These are phyloP conservation scores for Acmispon strigosus DNA, from an alignment of 306 rosid genomes.

Conservation along the genomic window DNA sequence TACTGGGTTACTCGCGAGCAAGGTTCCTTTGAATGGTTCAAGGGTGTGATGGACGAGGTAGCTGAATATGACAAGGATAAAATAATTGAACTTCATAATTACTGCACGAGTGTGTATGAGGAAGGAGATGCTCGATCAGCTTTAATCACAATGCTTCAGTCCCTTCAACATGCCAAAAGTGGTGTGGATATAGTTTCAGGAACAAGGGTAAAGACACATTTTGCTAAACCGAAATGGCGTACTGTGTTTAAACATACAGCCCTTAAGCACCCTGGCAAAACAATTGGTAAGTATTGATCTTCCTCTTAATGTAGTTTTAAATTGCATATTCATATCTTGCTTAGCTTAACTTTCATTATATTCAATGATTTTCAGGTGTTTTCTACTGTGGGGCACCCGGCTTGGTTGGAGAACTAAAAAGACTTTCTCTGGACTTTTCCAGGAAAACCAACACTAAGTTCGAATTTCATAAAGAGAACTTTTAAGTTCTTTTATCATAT, in stretches of 20 bases:
- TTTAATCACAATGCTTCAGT: constrained; percentile 81
- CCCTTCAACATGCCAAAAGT: constrained; percentile 69
- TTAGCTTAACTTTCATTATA: not conserved
- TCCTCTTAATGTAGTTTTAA: not conserved
- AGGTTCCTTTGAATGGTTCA: constrained; percentile 89
- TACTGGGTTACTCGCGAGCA: constrained; percentile 95
- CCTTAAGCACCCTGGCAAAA: constrained; percentile 50
- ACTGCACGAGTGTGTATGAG: constrained; percentile 84
- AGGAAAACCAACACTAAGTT: constrained; percentile 74
- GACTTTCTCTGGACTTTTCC: constrained; percentile 65
- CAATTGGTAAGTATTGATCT: constrained; percentile 58
- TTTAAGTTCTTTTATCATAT: constrained; percentile 23
- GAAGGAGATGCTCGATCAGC: constrained; percentile 93
- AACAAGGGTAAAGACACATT: constrained; percentile 73
- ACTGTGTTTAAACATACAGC: constrained; percentile 60
- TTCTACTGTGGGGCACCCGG: constrained; percentile 77
- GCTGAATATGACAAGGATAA: constrained; percentile 60
- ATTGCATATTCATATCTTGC: not conserved
- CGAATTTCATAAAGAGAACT: constrained; percentile 86
- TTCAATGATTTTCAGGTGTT: constrained; percentile 53
- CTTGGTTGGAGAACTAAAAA: constrained; percentile 63
- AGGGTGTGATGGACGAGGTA: constrained; percentile 82
- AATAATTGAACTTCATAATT: constrained; percentile 70
- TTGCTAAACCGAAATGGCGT: constrained; percentile 87
- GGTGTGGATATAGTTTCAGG: constrained; percentile 81